A percentile compares a stretch with the other conserved stretches of the same genome.
Conservation (phyloP, 2,329 filamentous ascomycete species). For the Apiospora sp. region DNA sequence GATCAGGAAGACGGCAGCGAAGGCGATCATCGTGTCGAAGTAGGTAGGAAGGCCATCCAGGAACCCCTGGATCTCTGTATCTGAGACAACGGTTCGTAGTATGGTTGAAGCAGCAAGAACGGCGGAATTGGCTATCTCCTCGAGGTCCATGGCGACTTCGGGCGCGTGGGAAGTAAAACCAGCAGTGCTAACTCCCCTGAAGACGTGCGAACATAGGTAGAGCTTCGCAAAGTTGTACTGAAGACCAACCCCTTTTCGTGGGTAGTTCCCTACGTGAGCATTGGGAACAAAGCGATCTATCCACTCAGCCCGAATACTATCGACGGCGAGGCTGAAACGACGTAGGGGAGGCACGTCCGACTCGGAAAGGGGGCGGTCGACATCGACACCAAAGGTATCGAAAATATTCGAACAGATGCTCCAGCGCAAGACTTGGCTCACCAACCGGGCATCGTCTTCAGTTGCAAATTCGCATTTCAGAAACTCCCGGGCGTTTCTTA, state of each 20-base stretch:
- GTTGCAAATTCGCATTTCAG: constrained; percentile 27
- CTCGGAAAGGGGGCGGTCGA: constrained; percentile 30
- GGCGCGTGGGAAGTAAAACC: not conserved
- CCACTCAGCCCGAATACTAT: constrained; percentile 36
- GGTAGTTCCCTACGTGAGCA: constrained; percentile 43
- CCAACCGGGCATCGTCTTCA: constrained; percentile 31
- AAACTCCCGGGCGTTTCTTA: constrained; percentile 27
- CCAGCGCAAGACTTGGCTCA: constrained; percentile 32
- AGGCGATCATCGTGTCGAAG: constrained; percentile 41
- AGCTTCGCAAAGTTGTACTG: constrained; percentile 46
- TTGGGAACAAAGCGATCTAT: constrained; percentile 35
- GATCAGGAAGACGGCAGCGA: constrained; percentile 39
- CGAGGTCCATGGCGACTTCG: constrained; percentile 31
- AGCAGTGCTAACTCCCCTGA: constrained; percentile 35
- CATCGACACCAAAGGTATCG: constrained; percentile 29
- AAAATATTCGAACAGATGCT: constrained; percentile 30
- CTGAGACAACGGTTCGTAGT: constrained; percentile 34
- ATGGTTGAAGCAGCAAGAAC: constrained; percentile 38
- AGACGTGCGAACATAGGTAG: constrained; percentile 43
- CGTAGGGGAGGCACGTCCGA: constrained; percentile 31
- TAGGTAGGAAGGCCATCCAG: constrained; percentile 40
- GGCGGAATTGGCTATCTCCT: constrained; percentile 39
- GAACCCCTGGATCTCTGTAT: constrained; percentile 35
- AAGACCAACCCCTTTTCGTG: constrained; percentile 41
- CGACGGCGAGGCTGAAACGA: constrained; percentile 35